Evolutionary conservation across 1,139 yeast genomes (phyloP).

Genomic region (Suhomyces kunorum): DNA sequence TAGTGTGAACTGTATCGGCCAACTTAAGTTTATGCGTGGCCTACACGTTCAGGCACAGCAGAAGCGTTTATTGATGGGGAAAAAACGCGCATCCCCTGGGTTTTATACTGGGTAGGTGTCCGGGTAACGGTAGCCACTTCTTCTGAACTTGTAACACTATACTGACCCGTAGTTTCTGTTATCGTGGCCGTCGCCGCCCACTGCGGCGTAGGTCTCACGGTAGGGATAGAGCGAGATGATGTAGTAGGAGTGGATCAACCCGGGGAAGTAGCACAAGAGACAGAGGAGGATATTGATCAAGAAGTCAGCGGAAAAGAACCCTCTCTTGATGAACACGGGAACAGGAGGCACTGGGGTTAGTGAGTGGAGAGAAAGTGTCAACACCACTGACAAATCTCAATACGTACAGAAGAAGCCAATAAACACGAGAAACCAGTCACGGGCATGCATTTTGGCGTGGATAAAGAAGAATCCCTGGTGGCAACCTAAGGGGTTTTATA

Average conservation of each 20-base stretch:
- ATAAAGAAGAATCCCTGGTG: background rate
- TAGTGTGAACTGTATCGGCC: conserved; percentile 32
- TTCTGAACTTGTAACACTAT: too few species aligned
- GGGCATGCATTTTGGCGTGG: conserved; percentile 51
- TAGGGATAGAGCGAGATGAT: conserved; percentile 58
- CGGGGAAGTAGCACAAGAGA: conserved; percentile 80
- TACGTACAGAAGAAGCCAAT: conserved; percentile 60
- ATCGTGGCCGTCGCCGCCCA: conserved; percentile 37
- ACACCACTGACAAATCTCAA: background rate
- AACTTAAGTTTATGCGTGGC: conserved; percentile 48
- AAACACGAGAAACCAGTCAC: conserved; percentile 78
- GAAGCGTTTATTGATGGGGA: conserved; percentile 11
- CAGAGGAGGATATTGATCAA: conserved; percentile 76
- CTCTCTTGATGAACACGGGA: conserved; percentile 78
- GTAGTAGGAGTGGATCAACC: conserved; percentile 65
- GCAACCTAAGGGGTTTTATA: conserved; percentile 7
- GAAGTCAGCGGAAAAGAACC: conserved; percentile 67
- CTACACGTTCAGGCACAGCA: conserved; percentile 6
- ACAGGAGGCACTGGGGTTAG: conserved; percentile 62
- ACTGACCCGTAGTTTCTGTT: conserved; percentile 31
- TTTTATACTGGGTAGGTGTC: conserved; percentile 7
- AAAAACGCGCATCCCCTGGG: background rate
- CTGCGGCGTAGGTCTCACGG: conserved; percentile 32
- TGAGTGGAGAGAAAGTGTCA: background rate
- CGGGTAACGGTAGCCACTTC: conserved; percentile 18